Evolutionary conservation across 306 rosid species (phyloP), one percentile per base, ranked within the genome.

Genomic region (Vigna angularis): DNA sequence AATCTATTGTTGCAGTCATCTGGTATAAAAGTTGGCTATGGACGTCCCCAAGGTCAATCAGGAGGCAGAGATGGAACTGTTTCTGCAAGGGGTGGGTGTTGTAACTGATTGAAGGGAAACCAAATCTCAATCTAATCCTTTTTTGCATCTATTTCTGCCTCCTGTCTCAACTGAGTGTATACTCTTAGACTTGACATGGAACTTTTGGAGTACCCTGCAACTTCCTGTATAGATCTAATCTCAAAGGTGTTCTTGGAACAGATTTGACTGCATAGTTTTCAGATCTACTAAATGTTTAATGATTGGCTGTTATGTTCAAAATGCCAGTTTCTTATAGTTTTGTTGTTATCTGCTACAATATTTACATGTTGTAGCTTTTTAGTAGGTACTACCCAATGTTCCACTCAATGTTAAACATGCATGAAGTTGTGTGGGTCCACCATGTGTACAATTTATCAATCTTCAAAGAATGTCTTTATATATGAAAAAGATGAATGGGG

Each of bases 21-120:
- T 63, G 98, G 98, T 66, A 95, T 95, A 87, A 95, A 89, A 88
- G 82, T 91, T 40, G 97, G 97, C 61, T 93, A 93, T 57, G 97
- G 93, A 70, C 93, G 97, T 28, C 63, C 88, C 28, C 98, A 82
- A 83, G 98, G 96, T 40, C 85, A 81, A 48, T 36, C 97, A 9
- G 96, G 96, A 4, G 79, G 83, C 3, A 86, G 96, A 83, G 97
- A 91, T 76, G 98, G 97, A 82, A 16, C 96, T 9, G 88, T 91
- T 66, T 79, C 89, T 72, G 91, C 88, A 62, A 64, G 87, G 26
- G 86, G 91, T 72, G 98, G 88, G 42, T 95, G 98, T 73, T 95
- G 98, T 83, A 71, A 80, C 84, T 95, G 79, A 92, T 83, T 58
- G 44, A 9, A 48, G 72, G 66, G 80, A 63, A 75, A 76, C 51